Evolutionary conservation across 2,329 filamentous ascomycete genomes (phyloP).

Genomic region (Calonectria pseudoreteaudii): DNA sequence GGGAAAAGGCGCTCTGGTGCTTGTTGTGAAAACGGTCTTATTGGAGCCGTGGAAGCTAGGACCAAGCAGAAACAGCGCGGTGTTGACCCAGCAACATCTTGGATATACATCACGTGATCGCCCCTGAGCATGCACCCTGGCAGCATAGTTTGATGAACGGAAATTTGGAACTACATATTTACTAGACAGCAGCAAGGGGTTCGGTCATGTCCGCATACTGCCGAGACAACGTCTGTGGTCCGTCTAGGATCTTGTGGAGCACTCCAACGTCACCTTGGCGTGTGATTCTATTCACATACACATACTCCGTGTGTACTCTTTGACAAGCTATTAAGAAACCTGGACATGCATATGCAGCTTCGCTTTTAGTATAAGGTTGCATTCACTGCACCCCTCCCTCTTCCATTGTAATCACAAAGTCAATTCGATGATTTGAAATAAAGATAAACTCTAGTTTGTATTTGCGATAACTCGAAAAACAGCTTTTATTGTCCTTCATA

Average conservation of each 20-base stretch:
- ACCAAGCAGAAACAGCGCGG: constrained; percentile 24
- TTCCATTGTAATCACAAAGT: constrained; percentile 6
- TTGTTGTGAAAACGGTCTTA: constrained; percentile 30
- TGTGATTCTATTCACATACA: not conserved
- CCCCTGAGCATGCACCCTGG: not conserved
- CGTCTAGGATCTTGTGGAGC: not conserved
- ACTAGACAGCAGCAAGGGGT: not conserved
- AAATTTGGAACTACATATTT: not conserved
- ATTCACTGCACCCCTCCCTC: not conserved
- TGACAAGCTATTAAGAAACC: too few species aligned
- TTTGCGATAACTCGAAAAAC: constrained; percentile 39
- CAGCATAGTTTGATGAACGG: not conserved
- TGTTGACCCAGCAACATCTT: constrained; percentile 36
- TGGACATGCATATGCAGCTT: not conserved
- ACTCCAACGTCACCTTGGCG: not conserved
- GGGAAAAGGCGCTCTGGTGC: constrained; percentile 15
- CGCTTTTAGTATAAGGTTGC: too few species aligned
- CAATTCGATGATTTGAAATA: not conserved
- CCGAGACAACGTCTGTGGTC: not conserved
- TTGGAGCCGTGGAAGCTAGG: constrained; percentile 28
- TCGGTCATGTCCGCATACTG: not conserved
- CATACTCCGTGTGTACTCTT: not conserved
- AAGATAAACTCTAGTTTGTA: constrained; percentile 32
- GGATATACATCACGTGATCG: constrained; percentile 26
- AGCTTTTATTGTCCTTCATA: constrained; percentile 56